Evolutionary conservation across 1,284 basidiomycete genomes (phyloP).

Genomic region (Salmacisia buchloeana): DNA sequence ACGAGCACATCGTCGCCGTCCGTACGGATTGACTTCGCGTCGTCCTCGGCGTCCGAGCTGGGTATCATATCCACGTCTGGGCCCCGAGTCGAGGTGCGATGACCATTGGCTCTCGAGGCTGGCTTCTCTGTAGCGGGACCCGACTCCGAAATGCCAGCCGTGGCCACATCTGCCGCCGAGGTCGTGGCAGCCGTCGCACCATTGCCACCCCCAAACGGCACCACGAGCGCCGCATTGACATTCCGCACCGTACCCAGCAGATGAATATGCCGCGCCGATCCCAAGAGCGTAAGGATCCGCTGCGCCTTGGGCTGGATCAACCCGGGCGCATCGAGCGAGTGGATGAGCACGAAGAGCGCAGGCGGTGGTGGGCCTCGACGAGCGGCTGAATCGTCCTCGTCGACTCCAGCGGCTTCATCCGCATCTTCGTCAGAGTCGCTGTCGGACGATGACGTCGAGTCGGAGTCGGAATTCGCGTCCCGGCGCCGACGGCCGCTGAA

Average conservation of each 20-base stretch:
- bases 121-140: no score
- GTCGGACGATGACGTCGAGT: no score
- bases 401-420: no score
- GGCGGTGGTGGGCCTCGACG: neutral
- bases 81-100: no score
- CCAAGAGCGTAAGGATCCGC: neutral
- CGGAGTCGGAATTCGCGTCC: neutral
- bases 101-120: no score
- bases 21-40: no score
- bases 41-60: no score
- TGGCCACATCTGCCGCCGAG: no score
- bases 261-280: neutral
- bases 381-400: no score
- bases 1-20: no score
- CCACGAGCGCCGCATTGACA: conserved; percentile 5
- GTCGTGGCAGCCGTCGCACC: neutral
- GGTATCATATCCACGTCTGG: no score
- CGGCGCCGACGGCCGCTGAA: neutral
- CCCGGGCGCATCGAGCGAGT: neutral
- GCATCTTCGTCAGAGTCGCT: neutral
- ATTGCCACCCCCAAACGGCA: neutral
- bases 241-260: conserved; percentile 2
- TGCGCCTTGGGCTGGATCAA: neutral
- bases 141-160: neutral
- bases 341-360: conserved; percentile 3